phyloP scores from a whole-genome alignment of 805 yeast genomes.

The Zygotorulaspora sp. region DNA sequence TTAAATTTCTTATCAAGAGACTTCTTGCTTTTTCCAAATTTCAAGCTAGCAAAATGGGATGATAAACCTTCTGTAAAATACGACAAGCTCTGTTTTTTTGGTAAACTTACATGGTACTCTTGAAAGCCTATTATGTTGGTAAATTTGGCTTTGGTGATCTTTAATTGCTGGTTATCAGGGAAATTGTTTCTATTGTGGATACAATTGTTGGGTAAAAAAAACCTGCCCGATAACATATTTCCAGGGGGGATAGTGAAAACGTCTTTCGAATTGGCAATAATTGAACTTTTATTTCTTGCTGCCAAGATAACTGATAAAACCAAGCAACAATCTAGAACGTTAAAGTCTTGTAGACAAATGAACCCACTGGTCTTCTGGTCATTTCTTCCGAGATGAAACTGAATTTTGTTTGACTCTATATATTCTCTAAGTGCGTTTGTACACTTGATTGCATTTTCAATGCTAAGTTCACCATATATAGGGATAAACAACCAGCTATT shows the following conservation, averaged over 20 bases:
- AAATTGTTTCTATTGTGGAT: slow-evolving; percentile 1
- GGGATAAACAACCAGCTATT: slow-evolving; percentile 21
- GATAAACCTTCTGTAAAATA: slow-evolving; percentile 17
- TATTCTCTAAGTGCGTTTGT: slow-evolving; percentile 17
- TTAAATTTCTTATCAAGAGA: slow-evolving; percentile 10
- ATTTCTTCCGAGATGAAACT: slow-evolving; percentile 5
- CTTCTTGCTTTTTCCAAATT: slow-evolving; percentile 20
- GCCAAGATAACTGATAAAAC: slow-evolving; percentile 19
- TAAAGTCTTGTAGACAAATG: slow-evolving; percentile 17
- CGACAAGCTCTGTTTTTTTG: slow-evolving; percentile 9
- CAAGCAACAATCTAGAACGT: slow-evolving; percentile 23
- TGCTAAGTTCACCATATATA: neutral
- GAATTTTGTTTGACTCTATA: slow-evolving; percentile 16
- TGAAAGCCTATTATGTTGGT: slow-evolving; percentile 14
- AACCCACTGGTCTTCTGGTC: slow-evolving; percentile 4
- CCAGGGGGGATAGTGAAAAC: slow-evolving; percentile 17
- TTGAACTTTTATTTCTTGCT: slow-evolving; percentile 15
- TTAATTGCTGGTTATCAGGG: neutral
- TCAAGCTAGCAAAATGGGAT: slow-evolving; percentile 13
- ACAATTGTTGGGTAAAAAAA: slow-evolving; percentile 19
- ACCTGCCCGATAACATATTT: slow-evolving; percentile 13
- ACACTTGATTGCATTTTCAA: slow-evolving; percentile 8
- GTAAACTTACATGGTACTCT: slow-evolving; percentile 12
- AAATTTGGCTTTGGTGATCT: slow-evolving; percentile 8
- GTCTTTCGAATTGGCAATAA: slow-evolving; percentile 8